A percentile compares a stretch with the other conserved stretches of the same genome.
phyloP scores from a whole-genome alignment of 2,329 filamentous ascomycete species.

The Sarocladium kiliense region DNA sequence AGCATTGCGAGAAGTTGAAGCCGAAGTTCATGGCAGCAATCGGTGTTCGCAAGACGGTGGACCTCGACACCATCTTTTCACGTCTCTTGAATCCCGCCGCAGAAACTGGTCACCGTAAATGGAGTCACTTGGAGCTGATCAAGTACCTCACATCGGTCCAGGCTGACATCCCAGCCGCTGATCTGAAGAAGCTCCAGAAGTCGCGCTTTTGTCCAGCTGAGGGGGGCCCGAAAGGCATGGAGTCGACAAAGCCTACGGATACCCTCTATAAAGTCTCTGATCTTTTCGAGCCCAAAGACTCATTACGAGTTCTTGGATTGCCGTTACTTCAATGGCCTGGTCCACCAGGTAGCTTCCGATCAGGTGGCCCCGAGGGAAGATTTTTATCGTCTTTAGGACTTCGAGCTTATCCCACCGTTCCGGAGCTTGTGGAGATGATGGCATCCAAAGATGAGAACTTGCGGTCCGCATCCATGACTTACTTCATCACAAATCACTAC shows the following conservation, averaged over 20 bases:
- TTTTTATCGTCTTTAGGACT: slow-evolving; percentile 74
- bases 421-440: slow-evolving; percentile 76
- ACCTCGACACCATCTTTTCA: slow-evolving; percentile 89
- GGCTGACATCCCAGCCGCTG: slow-evolving; percentile 78
- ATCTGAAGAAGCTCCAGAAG: slow-evolving; percentile 71
- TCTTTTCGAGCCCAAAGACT: slow-evolving; percentile 73
- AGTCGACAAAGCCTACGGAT: slow-evolving; percentile 44
- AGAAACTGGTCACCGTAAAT: slow-evolving; percentile 55
- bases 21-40: slow-evolving; percentile 82
- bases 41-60: slow-evolving; percentile 91
- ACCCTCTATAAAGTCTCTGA: slow-evolving; percentile 69
- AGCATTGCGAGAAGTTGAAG: slow-evolving; percentile 72
- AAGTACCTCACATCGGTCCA: slow-evolving; percentile 89
- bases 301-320: slow-evolving; percentile 63
- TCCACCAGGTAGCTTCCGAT: slow-evolving; percentile 54
- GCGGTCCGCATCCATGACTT: slow-evolving; percentile 67
- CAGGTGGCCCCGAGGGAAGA: slow-evolving; percentile 63
- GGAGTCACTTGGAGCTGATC: slow-evolving; percentile 92
- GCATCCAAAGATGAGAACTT: slow-evolving; percentile 52
- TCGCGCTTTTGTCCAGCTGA: slow-evolving; percentile 82
- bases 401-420: slow-evolving; percentile 62
- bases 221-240: slow-evolving; percentile 48
- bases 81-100: slow-evolving; percentile 64
- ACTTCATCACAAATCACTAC: slow-evolving; percentile 77
- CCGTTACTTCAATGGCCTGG: slow-evolving; percentile 81